Conservation (phyloP, 306 rosid species). For the Castanea mollissima region DNA sequence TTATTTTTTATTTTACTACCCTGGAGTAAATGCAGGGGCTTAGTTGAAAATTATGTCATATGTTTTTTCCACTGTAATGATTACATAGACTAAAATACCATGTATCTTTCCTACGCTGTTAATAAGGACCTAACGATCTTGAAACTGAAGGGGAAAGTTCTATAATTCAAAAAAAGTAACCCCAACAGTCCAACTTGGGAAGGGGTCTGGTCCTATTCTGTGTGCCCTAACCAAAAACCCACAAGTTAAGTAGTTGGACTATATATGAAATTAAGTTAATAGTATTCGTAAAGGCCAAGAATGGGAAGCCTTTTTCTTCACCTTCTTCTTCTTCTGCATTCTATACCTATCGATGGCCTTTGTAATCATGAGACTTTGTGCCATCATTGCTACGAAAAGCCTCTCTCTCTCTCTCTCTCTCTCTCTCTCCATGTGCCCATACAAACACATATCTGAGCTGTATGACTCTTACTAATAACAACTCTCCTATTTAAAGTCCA, state of each 20-base stretch:
- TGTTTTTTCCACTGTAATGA: constrained; percentile 41
- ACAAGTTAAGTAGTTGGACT: constrained; percentile 13
- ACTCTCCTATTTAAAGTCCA: constrained; percentile 38
- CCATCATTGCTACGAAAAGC: constrained; percentile 69
- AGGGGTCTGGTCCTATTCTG: constrained; percentile 26
- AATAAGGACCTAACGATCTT: constrained; percentile 2
- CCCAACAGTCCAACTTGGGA: constrained; percentile 11
- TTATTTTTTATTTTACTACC: background rate
- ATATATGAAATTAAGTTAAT: background rate
- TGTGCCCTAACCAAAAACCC: constrained; percentile 20
- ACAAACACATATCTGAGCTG: constrained; percentile 49
- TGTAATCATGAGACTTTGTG: constrained; percentile 68
- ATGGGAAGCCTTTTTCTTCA: constrained; percentile 14
- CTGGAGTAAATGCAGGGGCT: constrained; percentile 27
- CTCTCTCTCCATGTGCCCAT: constrained; percentile 30
- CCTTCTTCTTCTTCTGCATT: constrained; percentile 41
- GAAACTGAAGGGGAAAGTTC: constrained; percentile 39
- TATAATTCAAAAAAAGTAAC: constrained; percentile 24
- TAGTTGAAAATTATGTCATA: constrained; percentile 33
- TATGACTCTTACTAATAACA: background rate
- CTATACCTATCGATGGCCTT: constrained; percentile 52
- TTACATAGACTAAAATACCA: constrained; percentile 20
- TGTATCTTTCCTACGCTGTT: background rate
- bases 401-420: constrained; percentile 37
- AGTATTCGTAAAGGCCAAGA: constrained; percentile 29